Evolutionary conservation across 345 rosid genomes (phyloP).

Genomic region (Erucastrum elatum): DNA sequence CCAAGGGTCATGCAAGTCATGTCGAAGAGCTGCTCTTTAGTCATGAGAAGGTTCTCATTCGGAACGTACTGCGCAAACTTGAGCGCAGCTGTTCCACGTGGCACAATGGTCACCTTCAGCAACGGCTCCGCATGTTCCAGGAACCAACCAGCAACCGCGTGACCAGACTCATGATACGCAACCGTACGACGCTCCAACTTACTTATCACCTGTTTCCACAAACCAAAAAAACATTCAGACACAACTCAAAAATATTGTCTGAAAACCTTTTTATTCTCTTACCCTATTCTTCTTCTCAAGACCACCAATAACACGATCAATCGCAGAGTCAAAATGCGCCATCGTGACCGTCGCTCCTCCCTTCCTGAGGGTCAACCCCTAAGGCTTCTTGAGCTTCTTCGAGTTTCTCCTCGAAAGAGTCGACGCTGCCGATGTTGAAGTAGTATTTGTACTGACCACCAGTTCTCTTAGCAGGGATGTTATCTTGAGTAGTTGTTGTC

Average conservation of each 20-base stretch:
- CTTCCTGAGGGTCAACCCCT: constrained; percentile 73
- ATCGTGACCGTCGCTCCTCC: constrained; percentile 56
- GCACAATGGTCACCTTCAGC: constrained; percentile 93
- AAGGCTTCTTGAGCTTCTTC: constrained; percentile 90
- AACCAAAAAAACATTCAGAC: not conserved
- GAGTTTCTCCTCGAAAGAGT: constrained; percentile 88
- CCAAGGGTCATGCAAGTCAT: constrained; percentile 98
- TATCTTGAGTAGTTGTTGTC: constrained; percentile 47
- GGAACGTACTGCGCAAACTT: constrained; percentile 98
- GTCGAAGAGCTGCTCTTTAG: constrained; percentile 94
- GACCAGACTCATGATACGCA: constrained; percentile 97
- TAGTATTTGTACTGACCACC: constrained; percentile 71
- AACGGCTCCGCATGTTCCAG: constrained; percentile 97
- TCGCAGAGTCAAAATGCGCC: constrained; percentile 92
- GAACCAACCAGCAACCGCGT: constrained; percentile 95
- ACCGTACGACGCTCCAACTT: constrained; percentile 85
- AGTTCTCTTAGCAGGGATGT: constrained; percentile 43
- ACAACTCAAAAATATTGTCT: not conserved
- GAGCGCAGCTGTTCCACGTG: constrained; percentile 94
- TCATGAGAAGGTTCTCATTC: constrained; percentile 90
- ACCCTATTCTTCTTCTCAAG: constrained; percentile 97
- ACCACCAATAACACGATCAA: constrained; percentile 96
- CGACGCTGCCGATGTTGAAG: constrained; percentile 89
- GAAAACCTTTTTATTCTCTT: not conserved
- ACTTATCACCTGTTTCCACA: constrained; percentile 71